Conservation (phyloP, 2,329 filamentous ascomycete species). For the Coniella lustricola region DNA sequence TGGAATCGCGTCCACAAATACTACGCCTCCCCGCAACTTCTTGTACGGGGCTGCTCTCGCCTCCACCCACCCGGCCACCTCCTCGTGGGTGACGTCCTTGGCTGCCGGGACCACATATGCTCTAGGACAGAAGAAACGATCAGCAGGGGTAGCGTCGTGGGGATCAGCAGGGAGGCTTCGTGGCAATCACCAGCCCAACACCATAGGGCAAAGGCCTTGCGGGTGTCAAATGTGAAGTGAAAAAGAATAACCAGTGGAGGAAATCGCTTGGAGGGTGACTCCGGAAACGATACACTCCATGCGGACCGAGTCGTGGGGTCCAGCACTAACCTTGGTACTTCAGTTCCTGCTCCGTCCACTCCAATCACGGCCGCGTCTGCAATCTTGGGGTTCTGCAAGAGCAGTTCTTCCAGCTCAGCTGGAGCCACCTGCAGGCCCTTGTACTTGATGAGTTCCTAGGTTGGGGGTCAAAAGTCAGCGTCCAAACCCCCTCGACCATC, state of each 20-base stretch:
- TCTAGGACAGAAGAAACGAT: background rate
- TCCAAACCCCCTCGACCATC: background rate
- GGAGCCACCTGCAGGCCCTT: slow-evolving; percentile 63
- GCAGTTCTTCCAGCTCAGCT: slow-evolving; percentile 50
- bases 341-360: slow-evolving; percentile 37
- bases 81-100: slow-evolving; percentile 16
- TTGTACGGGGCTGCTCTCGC: slow-evolving; percentile 22
- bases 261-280: no score
- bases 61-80: slow-evolving; percentile 22
- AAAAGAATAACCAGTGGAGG: no score
- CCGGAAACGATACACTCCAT: no score
- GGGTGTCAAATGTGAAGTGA: no score
- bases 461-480: background rate
- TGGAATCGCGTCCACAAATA: slow-evolving; percentile 49
- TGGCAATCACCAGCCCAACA: no score
- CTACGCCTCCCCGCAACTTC: slow-evolving; percentile 30
- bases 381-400: slow-evolving; percentile 35
- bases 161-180: no score
- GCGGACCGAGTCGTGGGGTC: no score
- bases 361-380: slow-evolving; percentile 57
- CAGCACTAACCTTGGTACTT: slow-evolving; percentile 47
- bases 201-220: no score
- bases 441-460: slow-evolving; percentile 51
- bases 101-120: slow-evolving; percentile 21
- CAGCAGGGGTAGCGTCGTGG: no score